Evolutionary conservation across 2,329 filamentous ascomycete species (phyloP), one percentile per base, ranked within the genome.

Genomic region (Tolypocladium nubicola): DNA sequence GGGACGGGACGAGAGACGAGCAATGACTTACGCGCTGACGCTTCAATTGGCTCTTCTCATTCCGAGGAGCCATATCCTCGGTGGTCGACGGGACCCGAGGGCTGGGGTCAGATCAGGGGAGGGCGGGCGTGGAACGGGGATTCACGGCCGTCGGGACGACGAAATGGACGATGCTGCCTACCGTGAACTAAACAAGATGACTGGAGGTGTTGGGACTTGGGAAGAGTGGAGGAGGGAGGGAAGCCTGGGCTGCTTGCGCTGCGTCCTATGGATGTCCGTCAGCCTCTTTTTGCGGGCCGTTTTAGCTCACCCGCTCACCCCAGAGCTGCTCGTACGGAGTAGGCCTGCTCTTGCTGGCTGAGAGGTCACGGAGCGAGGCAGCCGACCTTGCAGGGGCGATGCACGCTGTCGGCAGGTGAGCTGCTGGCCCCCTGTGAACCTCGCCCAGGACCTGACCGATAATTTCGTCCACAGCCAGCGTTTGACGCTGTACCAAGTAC

Each of bases 1-100:
- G 41, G 52, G 39, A 38, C 49, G 9, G 38, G 38, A 21, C 19
- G 35, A 37, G 14, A 19, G 40, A 52, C 23, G 30, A 37, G n/a
- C 23, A 37, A 47, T 19, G 35, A 77, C 82, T 70, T 79, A 94
- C 90, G 72, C 87, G 82, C 65, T 78, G 83, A 69, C 90, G 86
- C 79, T 96, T 96, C 76, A 94, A 84, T 75, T 89, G 87, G 77
- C 87, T 91, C 77, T 89, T 89, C 74, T 94, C 88, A 63, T 73
- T 71, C 66, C 78, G 75, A 73, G 84, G 79, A 73, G 83, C 75
- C 83, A 85, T 85, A 62, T 63, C 66, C 62, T 63, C 63, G 59
- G 65, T 21, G 21, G 38, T 30, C 30, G 13, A n/a, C 30, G 30
- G 23, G 9, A 14, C 30, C 38, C 38, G 19, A 21, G 16, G n/a